Evolutionary conservation across 2,329 filamentous ascomycete species (phyloP).

Genomic region (Colletotrichum coccodes): DNA sequence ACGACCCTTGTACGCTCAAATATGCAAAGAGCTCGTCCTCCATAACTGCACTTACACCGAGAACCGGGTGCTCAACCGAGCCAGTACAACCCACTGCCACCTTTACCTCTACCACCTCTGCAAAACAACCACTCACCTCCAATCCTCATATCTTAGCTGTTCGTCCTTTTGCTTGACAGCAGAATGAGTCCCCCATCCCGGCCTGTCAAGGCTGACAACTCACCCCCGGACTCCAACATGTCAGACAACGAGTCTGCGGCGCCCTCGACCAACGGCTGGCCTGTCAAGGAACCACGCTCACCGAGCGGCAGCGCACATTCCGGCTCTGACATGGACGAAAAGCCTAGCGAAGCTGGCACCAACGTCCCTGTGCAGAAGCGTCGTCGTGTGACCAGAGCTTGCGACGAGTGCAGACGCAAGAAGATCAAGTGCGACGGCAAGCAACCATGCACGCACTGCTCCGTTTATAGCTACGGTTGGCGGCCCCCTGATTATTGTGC

Average conservation of each 20-base stretch:
- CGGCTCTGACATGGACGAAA: slow-evolving; percentile 52
- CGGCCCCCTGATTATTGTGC: background rate
- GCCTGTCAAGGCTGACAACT: slow-evolving; percentile 31
- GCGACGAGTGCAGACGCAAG: slow-evolving; percentile 84
- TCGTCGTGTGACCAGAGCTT: slow-evolving; percentile 81
- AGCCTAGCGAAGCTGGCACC: slow-evolving; percentile 45
- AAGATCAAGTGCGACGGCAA: slow-evolving; percentile 91
- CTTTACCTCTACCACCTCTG: background rate
- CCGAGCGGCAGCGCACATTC: slow-evolving; percentile 56
- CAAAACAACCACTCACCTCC: slow-evolving; percentile 1
- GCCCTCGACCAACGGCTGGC: slow-evolving; percentile 47
- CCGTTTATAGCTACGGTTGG: slow-evolving; percentile 97
- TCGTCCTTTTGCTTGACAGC: slow-evolving; percentile 20
- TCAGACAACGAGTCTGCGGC: slow-evolving; percentile 55
- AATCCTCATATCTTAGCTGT: background rate
- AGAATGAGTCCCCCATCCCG: slow-evolving; percentile 30
- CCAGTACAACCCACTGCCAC: background rate
- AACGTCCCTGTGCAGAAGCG: slow-evolving; percentile 77
- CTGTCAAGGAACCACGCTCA: slow-evolving; percentile 46
- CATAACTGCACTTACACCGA: slow-evolving; percentile 34
- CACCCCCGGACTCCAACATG: slow-evolving; percentile 42
- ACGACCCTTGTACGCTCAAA: slow-evolving; percentile 28
- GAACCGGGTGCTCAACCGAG: slow-evolving; percentile 25
- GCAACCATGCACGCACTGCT: slow-evolving; percentile 93
- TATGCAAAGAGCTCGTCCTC: slow-evolving; percentile 31